These are phyloP conservation scores for Paralagenidium karlingii DNA, from an alignment of 352 stramenopile genomes.

Conservation along the genomic window DNA sequence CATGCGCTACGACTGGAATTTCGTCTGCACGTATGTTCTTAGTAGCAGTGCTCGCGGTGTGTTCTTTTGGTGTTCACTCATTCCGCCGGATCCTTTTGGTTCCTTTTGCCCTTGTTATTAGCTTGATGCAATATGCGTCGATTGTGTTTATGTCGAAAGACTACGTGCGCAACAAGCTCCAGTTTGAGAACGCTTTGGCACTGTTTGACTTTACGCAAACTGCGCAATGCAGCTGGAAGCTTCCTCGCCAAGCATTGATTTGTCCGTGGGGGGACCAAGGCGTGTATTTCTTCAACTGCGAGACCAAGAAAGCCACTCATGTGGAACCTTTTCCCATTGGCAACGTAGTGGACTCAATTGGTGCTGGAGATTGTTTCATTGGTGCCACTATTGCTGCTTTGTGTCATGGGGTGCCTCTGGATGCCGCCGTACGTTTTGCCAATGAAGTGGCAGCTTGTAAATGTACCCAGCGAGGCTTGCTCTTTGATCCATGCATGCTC, in stretches of 20 bases:
- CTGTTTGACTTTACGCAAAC: conserved; percentile 24
- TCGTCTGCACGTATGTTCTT: conserved; percentile 29
- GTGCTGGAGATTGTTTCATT: conserved; percentile 64
- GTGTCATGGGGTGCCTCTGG: conserved; percentile 11
- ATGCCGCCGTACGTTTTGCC: conserved; percentile 18
- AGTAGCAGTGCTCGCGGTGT: background rate
- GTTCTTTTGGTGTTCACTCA: background rate
- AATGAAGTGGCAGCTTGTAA: conserved; percentile 46
- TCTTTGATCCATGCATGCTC: conserved; percentile 11
- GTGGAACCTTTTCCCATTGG: conserved; percentile 19
- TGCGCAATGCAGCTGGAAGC: conserved; percentile 10
- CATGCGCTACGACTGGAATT: conserved; percentile 40
- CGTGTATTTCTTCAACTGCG: conserved; percentile 36
- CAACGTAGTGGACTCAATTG: conserved; percentile 45
- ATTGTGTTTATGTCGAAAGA: conserved; percentile 66
- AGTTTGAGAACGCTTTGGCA: conserved; percentile 13
- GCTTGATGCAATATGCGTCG: conserved; percentile 23
- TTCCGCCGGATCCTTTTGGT: background rate
- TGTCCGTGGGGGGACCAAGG: conserved; percentile 50
- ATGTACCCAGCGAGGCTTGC: conserved; percentile 41
- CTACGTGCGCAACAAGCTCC: conserved; percentile 47
- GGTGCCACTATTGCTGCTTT: conserved; percentile 40
- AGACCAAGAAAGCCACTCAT: conserved; percentile 9
- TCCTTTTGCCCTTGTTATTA: conserved; percentile 5
- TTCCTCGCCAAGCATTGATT: conserved; percentile 25